Conservation (phyloP, 331 rosid species). For the Acacia pycnantha region DNA sequence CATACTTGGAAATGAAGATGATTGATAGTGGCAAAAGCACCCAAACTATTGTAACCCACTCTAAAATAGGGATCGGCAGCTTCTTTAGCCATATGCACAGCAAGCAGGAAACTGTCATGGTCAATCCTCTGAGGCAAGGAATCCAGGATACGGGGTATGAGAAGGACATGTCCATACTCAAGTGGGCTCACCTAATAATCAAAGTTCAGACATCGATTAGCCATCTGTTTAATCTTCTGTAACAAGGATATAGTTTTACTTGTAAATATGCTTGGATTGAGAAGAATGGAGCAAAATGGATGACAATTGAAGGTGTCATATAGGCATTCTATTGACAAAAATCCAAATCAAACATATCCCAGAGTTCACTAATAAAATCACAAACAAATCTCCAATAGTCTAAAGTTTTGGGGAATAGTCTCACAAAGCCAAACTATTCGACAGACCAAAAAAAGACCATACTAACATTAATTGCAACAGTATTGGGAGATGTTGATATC, state of each 20-base stretch:
- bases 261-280: not conserved
- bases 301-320: not conserved
- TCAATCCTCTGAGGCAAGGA: constrained; percentile 39
- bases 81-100: constrained; percentile 37
- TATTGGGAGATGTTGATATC: constrained; percentile 21
- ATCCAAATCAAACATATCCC: not conserved
- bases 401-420: not conserved
- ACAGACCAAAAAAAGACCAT: not conserved
- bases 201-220: not conserved
- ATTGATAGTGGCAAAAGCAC: constrained; percentile 39
- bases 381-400: not conserved
- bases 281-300: not conserved
- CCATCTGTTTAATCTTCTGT: not conserved
- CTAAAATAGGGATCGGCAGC: constrained; percentile 32
- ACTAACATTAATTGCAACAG: constrained; percentile 35
- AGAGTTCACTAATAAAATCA: not conserved
- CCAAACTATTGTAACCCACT: constrained; percentile 45
- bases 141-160: constrained; percentile 33
- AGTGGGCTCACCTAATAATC: constrained; percentile 39
- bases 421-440: not conserved
- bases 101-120: constrained; percentile 31
- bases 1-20: constrained; percentile 41
- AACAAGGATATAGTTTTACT: not conserved
- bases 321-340: not conserved
- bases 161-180: constrained; percentile 41